Evolutionary conservation across 805 yeast species (phyloP), one percentile per base, ranked within the genome.

Genomic region (Hanseniaspora hatyaiensis): DNA sequence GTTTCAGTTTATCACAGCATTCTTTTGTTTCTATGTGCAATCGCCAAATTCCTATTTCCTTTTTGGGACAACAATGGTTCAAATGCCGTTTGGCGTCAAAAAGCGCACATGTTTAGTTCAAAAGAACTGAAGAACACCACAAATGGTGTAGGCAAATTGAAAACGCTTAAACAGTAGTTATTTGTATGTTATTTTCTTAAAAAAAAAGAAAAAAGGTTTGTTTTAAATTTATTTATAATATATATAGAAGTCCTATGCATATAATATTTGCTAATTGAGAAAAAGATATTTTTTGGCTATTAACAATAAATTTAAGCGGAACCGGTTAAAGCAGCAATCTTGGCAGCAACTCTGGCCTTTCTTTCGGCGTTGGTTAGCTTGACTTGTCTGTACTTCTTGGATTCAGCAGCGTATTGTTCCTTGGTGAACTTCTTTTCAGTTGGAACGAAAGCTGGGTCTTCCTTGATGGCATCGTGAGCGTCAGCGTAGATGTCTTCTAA

Each of bases 381-480:
- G 65, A 66, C 72, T 68, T 77, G 80, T 74, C 77, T 81, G 95
- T 71, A 84, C 77, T 89, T 86, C 80, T 81, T 82, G 59, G 95
- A 79, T 72, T 80, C 85, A 69, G 94, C 95, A 77, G 94, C 95
- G 79, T 86, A 89, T 75, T 88, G 92, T 69, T 80, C 95, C 81
- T 86, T 89, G 78, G 95, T 75, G 89, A 78, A 82, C 77, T 85
- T 85, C 80, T 78, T 79, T 71, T 78, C 82, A 64, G 95, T 73
- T 67, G 87, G 83, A 76, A 81, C 82, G 82, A 78, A 78, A 58
- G 79, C 53, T 70, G 98, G 98, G 77, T 89, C 94, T 58, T 68
- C 97, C 77, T 97, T 88, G 78, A 92, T 92, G 62, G 80, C 77
- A 67, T 77, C 94, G 73, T 87, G 96, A 65, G 98, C 98, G 64